phyloP scores from a whole-genome alignment of 805 yeast genomes.

The Candida incommunis region DNA sequence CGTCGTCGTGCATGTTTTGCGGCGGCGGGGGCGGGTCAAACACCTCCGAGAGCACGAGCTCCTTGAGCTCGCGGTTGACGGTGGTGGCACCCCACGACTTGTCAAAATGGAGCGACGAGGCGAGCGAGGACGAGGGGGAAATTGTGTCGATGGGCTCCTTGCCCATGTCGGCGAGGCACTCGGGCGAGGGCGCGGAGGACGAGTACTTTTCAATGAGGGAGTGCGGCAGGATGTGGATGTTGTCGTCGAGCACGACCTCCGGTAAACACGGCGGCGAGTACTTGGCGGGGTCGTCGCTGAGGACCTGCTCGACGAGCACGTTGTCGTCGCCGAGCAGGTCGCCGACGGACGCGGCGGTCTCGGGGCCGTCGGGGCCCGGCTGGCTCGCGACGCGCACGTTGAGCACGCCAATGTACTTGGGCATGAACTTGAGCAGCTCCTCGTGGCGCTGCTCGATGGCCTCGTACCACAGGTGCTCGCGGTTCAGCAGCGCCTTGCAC shows the following conservation, averaged over 20 bases:
- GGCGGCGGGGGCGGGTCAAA: constrained; percentile 33
- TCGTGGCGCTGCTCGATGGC: constrained; percentile 67
- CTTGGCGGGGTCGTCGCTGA: not conserved
- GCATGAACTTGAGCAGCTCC: constrained; percentile 74
- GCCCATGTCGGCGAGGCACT: not conserved
- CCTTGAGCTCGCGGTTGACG: constrained; percentile 58
- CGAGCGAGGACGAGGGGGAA: constrained; percentile 21
- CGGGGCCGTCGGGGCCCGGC: constrained; percentile 9
- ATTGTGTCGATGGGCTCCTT: not conserved
- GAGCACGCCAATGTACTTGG: constrained; percentile 84
- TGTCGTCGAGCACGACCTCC: constrained; percentile 85
- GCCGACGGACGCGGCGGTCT: not conserved
- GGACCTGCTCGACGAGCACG: not conserved
- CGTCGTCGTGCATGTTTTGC: not conserved
- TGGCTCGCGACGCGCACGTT: constrained; percentile 64
- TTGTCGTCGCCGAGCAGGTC: not conserved
- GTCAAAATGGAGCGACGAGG: constrained; percentile 1
- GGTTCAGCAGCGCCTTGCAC: constrained; percentile 79
- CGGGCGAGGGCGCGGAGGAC: constrained; percentile 26
- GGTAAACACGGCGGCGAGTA: not conserved
- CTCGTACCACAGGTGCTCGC: constrained; percentile 90
- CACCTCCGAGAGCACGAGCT: constrained; percentile 57
- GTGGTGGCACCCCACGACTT: constrained; percentile 42
- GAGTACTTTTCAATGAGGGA: constrained; percentile 56
- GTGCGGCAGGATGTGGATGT: constrained; percentile 81